phyloP scores from a whole-genome alignment of 2,329 filamentous ascomycete species.

The Trichoderma sp. region DNA sequence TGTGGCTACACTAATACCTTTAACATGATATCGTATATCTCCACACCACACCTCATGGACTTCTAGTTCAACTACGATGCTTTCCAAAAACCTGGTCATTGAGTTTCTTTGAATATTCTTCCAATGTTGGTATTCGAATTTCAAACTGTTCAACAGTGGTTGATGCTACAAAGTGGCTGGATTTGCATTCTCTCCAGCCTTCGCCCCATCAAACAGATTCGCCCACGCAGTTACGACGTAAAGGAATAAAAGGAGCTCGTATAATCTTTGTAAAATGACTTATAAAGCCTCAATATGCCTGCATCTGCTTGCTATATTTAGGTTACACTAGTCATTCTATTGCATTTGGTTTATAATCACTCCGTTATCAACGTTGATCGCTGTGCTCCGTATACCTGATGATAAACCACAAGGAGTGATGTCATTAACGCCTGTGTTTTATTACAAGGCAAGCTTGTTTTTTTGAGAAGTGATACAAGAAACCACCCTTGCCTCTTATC shows the following conservation, averaged over 20 bases:
- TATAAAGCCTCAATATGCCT: background rate
- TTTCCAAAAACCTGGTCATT: background rate
- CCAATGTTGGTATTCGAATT: background rate
- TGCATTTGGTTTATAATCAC: background rate
- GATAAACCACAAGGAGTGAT: background rate
- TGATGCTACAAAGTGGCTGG: background rate
- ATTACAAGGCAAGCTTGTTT: background rate
- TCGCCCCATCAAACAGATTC: background rate
- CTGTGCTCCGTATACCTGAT: background rate
- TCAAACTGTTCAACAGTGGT: background rate
- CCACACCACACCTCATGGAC: background rate
- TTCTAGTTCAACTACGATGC: background rate
- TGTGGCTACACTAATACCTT: fast-evolving
- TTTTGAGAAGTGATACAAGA: background rate
- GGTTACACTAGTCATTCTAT: background rate
- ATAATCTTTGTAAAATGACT: background rate
- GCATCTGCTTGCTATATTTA: background rate
- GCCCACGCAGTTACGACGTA: background rate
- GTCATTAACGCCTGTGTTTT: background rate
- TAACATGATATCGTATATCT: background rate
- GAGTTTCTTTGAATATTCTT: background rate
- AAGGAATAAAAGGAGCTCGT: background rate
- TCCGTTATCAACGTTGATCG: background rate
- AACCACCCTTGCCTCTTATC: background rate
- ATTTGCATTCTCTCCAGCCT: background rate